Conservation (phyloP, 768 basidiomycete species). For the Fistulinella prunicolor region DNA sequence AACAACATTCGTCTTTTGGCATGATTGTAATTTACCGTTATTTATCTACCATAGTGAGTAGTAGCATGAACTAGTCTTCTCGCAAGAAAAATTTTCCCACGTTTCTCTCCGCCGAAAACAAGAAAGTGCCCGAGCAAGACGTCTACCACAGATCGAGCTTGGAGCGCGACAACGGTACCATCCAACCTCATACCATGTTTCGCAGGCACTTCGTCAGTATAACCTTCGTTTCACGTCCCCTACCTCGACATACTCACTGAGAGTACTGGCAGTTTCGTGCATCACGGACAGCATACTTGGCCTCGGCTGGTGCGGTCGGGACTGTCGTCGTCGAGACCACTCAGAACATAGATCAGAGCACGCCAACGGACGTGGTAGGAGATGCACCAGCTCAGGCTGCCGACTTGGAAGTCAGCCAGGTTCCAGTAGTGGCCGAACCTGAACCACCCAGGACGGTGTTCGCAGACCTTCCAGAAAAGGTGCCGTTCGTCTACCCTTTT, state of each 20-base stretch:
- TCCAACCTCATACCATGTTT: conserved; percentile 16
- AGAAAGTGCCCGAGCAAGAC: not conserved
- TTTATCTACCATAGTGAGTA: not conserved
- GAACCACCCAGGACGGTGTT: conserved; percentile 14
- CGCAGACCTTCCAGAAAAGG: conserved; percentile 26
- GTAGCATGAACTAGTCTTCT: no score
- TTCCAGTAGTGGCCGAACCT: conserved; percentile 3
- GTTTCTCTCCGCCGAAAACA: conserved; percentile 13
- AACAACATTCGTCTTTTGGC: not conserved
- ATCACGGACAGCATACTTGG: conserved; percentile 23
- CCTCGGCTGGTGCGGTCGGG: conserved; percentile 17
- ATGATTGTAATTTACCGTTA: conserved; percentile 1
- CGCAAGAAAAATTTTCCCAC: conserved; percentile 14
- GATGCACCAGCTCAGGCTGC: not conserved
- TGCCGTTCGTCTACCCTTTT: conserved; percentile 1
- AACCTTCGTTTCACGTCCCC: not conserved
- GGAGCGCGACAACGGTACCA: conserved; percentile 1
- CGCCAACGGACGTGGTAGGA: not conserved
- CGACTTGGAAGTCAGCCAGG: not conserved
- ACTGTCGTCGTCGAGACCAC: conserved; percentile 15
- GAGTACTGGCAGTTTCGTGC: conserved; percentile 23
- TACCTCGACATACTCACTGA: not conserved
- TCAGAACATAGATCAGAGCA: conserved; percentile 3
- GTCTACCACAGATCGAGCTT: not conserved
- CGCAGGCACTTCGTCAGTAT: conserved; percentile 24